Percentiles rank a stretch among this genome's conserved stretches.
Conservation (phyloP, 1,284 basidiomycete species). For the Inonotus obliquus region DNA sequence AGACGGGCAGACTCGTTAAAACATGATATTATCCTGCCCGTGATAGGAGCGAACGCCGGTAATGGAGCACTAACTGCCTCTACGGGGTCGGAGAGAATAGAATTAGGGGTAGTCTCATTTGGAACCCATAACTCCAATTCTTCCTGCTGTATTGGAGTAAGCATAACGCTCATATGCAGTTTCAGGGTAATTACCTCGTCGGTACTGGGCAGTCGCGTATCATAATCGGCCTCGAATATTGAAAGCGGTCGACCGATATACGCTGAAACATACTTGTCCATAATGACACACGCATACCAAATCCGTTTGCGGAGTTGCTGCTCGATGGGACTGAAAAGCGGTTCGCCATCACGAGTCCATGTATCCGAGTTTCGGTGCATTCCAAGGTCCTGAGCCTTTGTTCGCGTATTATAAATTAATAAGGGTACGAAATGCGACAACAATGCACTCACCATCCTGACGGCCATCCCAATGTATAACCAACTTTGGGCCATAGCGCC, state of each 20-base stretch:
- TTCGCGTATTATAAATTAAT: background rate
- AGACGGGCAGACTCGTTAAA: slow-evolving; percentile 74
- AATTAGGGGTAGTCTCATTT: slow-evolving; percentile 33
- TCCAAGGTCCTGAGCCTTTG: slow-evolving; percentile 79
- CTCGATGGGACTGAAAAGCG: slow-evolving; percentile 60
- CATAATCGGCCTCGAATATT: slow-evolving; percentile 78
- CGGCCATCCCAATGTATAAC: slow-evolving; percentile 76
- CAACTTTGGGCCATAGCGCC: slow-evolving; percentile 86
- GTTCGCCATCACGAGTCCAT: slow-evolving; percentile 59
- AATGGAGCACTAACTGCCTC: slow-evolving; percentile 6
- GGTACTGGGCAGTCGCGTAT: slow-evolving; percentile 63
- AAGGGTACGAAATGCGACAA: background rate
- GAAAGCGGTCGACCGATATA: slow-evolving; percentile 79
- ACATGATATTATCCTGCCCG: slow-evolving; percentile 61
- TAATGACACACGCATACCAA: slow-evolving; percentile 77
- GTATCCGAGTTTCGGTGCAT: slow-evolving; percentile 76
- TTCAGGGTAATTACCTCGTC: slow-evolving; percentile 46
- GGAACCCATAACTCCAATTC: slow-evolving; percentile 56
- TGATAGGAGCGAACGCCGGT: slow-evolving; percentile 30
- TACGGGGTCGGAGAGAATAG: slow-evolving; percentile 7
- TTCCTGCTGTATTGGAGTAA: slow-evolving; percentile 40
- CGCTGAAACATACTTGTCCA: slow-evolving; percentile 78
- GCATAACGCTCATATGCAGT: no score
- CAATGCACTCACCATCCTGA: slow-evolving; percentile 47
- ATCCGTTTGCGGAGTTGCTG: slow-evolving; percentile 71